phyloP scores from a whole-genome alignment of 1,139 yeast genomes.

The Magnusiomyces suaveolens region DNA sequence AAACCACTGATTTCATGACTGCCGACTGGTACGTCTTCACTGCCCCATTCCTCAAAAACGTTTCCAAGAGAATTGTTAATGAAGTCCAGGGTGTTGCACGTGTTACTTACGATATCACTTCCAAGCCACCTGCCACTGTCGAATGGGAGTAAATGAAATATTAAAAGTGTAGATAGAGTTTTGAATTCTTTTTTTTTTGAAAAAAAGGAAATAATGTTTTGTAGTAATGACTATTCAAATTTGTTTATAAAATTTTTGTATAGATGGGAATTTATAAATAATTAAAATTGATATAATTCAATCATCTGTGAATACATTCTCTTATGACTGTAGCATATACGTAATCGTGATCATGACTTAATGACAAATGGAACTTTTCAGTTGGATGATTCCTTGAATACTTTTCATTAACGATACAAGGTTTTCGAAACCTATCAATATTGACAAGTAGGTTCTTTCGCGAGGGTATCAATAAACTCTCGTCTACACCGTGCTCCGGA shows the following conservation, averaged over 20 bases:
- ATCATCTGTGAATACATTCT: slow-evolving; percentile 16
- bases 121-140: slow-evolving; percentile 98
- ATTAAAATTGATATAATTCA: no score
- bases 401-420: slow-evolving; percentile 32
- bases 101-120: slow-evolving; percentile 95
- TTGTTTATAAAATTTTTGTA: not conserved
- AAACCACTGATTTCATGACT: slow-evolving; percentile 97
- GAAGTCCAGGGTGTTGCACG: slow-evolving; percentile 99
- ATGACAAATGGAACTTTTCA: slow-evolving; percentile 46
- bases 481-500: no score
- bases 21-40: slow-evolving; percentile 98
- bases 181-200: no score
- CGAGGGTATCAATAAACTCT: not conserved
- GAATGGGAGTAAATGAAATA: slow-evolving; percentile 85
- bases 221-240: not conserved
- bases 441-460: not conserved
- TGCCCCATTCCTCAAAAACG: slow-evolving; percentile 82
- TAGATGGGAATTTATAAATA: not conserved
- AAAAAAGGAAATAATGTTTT: not conserved
- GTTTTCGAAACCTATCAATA: slow-evolving; percentile 23
- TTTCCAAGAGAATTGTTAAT: slow-evolving; percentile 92
- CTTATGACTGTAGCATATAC: slow-evolving; percentile 29
- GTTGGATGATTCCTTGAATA: slow-evolving; percentile 15
- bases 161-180: no score
- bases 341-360: slow-evolving; percentile 59